Percentiles rank a stretch among this genome's conserved stretches.
Conservation (phyloP, 331 rosid species). For the Spiraea crenata region DNA sequence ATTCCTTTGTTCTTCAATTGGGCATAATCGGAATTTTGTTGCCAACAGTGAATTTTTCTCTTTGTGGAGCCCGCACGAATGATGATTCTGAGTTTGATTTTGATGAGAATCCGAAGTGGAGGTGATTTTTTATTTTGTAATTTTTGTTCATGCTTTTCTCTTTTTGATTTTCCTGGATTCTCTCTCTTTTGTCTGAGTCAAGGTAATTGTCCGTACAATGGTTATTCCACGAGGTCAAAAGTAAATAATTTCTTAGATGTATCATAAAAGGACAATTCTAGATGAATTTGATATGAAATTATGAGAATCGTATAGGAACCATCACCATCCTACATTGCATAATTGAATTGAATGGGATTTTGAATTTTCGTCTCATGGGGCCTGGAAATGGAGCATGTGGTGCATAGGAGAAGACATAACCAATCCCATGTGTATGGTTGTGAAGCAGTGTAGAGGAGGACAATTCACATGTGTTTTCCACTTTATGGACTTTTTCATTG, state of each 20-base stretch:
- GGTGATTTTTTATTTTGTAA: neutral
- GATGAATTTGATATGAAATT: too few species aligned
- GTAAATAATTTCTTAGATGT: too few species aligned
- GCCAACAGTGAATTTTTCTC: neutral
- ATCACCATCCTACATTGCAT: too few species aligned
- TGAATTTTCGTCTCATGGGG: neutral
- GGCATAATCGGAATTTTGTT: too few species aligned
- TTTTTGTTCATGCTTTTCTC: too few species aligned
- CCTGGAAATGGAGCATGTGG: neutral
- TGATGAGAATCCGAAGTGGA: neutral
- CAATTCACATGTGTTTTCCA: neutral
- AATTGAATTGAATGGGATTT: too few species aligned
- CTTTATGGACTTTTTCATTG: neutral
- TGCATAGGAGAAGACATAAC: neutral
- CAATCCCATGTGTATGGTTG: neutral
- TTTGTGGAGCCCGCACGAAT: neutral
- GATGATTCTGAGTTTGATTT: neutral
- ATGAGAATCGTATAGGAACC: too few species aligned
- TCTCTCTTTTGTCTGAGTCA: too few species aligned
- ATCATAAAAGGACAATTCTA: too few species aligned
- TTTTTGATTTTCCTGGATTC: too few species aligned
- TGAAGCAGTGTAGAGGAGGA: neutral
- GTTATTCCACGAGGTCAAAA: too few species aligned
- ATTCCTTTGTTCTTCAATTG: neutral
- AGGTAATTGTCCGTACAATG: too few species aligned